Base-by-base conservation (phyloP, 83 land plant species). In the Thuja plicata region DNA sequence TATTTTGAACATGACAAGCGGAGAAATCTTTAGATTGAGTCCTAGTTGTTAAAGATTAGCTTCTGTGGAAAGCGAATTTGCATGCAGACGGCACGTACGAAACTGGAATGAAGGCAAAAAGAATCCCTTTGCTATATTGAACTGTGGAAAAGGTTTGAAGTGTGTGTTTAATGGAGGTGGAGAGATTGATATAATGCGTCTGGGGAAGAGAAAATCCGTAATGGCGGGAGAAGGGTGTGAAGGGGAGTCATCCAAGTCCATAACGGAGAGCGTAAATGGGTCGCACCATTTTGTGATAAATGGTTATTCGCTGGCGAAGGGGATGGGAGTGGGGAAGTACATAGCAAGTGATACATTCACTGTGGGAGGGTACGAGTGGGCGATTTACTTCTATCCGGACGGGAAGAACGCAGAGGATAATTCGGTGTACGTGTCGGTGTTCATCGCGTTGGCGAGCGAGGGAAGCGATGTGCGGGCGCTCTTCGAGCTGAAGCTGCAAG, bases 371-470 rank as follows among this genome's bases (percentile, higher is more conserved):
- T 94, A 94, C 84, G 88, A 91, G 41, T 95, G 96, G 96, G 96
- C 96, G 9, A 88, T 95, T 34, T 95, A 95, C 88, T 94, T 95
- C 89, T 95, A 94, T 73, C 96, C 96, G 0, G 96, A 95, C 70
- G 96, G 96, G 21, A 95, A 94, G 86, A 95, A 91, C 74, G 88
- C 93, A 9, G 96, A 95, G 89, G 96, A 95, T 19, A 92, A 84
- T 21, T 78, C 93, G 3, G 24, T 89, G 80, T 91, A 95, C 57
- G 96, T 94, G 27, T 95, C 96, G 86, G 90, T 91, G 24, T 95
- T 95, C 85, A 91, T 95, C 38, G 93, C 96, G 12, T 78, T 95
- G 76, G 95, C 94, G 13, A 95, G 95, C 87, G 95, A 92, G 35
- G 95, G 96, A 5, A 89, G 91, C 41, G 95, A 94, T 79, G 94